phyloP scores from a whole-genome alignment of 148 eudicot genomes.

The Rhododendron kiyosumense region DNA sequence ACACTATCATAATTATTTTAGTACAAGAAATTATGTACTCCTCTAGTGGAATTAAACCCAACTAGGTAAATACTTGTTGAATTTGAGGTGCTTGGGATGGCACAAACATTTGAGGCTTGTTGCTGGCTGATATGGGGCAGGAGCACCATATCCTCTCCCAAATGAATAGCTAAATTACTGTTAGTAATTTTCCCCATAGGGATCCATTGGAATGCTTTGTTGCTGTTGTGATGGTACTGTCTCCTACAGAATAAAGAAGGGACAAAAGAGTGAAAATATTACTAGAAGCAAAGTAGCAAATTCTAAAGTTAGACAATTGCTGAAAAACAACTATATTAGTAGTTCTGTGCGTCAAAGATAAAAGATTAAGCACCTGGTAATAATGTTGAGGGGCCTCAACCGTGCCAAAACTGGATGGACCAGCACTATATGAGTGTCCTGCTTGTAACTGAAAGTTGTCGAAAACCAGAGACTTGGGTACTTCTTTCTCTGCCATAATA shows the following conservation, averaged over 20 bases:
- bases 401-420: too few relatives aligned
- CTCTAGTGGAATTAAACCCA: not conserved
- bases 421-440: too few relatives aligned
- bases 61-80: conserved; percentile 42
- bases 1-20: not conserved
- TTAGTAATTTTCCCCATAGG: conserved; percentile 13
- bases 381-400: too few relatives aligned
- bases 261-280: not conserved
- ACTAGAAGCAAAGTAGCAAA: not conserved
- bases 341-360: not conserved
- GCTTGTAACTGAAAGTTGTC: too few relatives aligned
- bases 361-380: not conserved
- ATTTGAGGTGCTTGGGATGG: conserved; percentile 58
- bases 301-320: not conserved
- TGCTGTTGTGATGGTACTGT: conserved; percentile 7
- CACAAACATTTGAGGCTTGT: conserved; percentile 49
- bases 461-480: too few relatives aligned
- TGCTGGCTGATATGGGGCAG: conserved; percentile 24
- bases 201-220: conserved; percentile 5
- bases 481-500: too few relatives aligned
- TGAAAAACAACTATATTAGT: not conserved
- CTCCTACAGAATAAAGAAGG: conserved; percentile 1
- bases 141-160: conserved; percentile 40
- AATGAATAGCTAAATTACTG: conserved; percentile 35
- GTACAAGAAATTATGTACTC: not conserved